A percentile compares a stretch with the other conserved stretches of the same genome.
Evolutionary conservation across 1,284 basidiomycete genomes (phyloP).

Genomic region (Malassezia sp.): DNA sequence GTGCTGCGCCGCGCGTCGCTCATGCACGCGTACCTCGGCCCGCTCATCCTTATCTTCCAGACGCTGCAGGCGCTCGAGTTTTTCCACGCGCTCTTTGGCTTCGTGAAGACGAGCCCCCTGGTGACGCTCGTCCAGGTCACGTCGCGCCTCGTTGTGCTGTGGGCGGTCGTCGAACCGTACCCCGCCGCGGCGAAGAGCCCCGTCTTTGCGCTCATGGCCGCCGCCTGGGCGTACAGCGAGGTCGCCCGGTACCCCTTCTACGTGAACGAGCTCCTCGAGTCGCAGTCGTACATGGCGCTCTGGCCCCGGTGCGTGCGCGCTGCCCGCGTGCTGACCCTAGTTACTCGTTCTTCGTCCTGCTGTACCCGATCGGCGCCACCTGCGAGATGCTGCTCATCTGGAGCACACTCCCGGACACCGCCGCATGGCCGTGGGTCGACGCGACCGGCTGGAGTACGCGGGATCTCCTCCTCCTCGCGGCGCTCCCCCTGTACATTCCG

Average conservation of each 20-base stretch:
- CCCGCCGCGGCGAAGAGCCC: slow-evolving; percentile 53
- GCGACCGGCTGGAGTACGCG: slow-evolving; percentile 8
- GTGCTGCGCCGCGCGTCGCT: slow-evolving; percentile 25
- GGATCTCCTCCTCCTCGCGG: slow-evolving; percentile 9
- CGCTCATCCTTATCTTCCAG: slow-evolving; percentile 31
- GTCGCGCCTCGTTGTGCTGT: slow-evolving; percentile 73
- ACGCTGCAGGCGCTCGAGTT: slow-evolving; percentile 36
- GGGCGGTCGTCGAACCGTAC: slow-evolving; percentile 52
- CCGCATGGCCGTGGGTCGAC: slow-evolving; percentile 19
- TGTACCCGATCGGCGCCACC: slow-evolving; percentile 83
- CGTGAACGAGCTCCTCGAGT: slow-evolving; percentile 54
- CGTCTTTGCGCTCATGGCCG: slow-evolving; percentile 76
- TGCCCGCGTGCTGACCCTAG: too few relatives aligned
- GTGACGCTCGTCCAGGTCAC: slow-evolving; percentile 78
- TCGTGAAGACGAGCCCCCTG: slow-evolving; percentile 70
- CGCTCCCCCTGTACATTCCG: slow-evolving; percentile 9
- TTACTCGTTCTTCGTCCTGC: slow-evolving; percentile 77
- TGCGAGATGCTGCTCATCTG: slow-evolving; percentile 77
- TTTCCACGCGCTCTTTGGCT: slow-evolving; percentile 65
- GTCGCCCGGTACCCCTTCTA: slow-evolving; percentile 87
- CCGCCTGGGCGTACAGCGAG: slow-evolving; percentile 87
- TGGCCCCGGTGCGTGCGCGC: too few relatives aligned
- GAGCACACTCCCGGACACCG: slow-evolving; percentile 56
- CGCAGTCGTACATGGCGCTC: slow-evolving; percentile 26
- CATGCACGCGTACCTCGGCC: slow-evolving; percentile 28